These are phyloP conservation scores for Ophiostoma angusticollis DNA, from an alignment of 2,329 filamentous ascomycete genomes.

Conservation along the genomic window DNA sequence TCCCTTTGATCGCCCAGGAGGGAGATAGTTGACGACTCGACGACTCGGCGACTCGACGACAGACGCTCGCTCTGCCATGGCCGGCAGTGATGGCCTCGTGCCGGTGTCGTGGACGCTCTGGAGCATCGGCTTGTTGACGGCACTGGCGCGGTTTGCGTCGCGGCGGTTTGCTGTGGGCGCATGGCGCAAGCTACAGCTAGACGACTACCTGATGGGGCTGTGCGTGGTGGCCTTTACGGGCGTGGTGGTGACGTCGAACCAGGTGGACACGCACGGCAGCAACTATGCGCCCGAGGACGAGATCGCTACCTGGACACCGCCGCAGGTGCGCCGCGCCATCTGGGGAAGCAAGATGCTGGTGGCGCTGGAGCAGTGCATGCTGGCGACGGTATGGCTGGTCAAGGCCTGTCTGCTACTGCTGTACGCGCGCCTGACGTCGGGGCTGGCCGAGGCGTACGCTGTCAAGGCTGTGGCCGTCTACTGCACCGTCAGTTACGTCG, in stretches of 20 bases:
- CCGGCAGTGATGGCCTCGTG: constrained; percentile 1
- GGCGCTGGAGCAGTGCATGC: constrained; percentile 39
- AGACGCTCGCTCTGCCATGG: no score
- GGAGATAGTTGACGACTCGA: no score
- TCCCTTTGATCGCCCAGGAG: no score
- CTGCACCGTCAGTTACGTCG: constrained; percentile 12
- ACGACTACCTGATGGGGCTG: constrained; percentile 45
- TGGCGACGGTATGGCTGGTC: constrained; percentile 37
- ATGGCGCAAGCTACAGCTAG: constrained; percentile 34
- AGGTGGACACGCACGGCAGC: constrained; percentile 30
- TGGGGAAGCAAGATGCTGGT: constrained; percentile 43
- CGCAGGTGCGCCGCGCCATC: constrained; percentile 28
- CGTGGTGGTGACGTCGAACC: constrained; percentile 29
- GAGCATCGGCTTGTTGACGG: constrained; percentile 11
- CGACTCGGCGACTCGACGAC: no score
- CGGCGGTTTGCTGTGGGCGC: constrained; percentile 29
- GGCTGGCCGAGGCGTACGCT: constrained; percentile 7
- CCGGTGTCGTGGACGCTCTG: constrained; percentile 15
- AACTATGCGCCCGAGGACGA: constrained; percentile 29
- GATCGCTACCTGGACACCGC: constrained; percentile 29
- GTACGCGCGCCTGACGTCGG: constrained; percentile 37
- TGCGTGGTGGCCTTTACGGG: constrained; percentile 31
- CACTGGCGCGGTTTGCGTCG: constrained; percentile 15
- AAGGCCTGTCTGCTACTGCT: constrained; percentile 40
- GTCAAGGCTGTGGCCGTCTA: constrained; percentile 28